Conservation (phyloP, 805 yeast genomes). For the Clavispora santaluciae region DNA sequence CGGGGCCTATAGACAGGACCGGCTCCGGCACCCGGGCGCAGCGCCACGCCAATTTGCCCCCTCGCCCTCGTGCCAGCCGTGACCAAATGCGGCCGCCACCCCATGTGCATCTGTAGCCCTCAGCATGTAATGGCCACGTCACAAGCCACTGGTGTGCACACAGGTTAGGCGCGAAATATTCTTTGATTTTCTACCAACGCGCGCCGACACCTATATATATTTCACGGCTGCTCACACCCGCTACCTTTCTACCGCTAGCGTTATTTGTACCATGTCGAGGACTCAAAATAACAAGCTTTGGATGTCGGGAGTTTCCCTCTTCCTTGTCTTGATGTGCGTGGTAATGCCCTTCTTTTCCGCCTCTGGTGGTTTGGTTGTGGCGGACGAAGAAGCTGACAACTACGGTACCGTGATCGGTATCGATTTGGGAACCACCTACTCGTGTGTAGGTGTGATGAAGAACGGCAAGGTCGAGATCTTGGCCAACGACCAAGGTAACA, state of each 20-base stretch:
- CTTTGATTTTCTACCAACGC: conserved; percentile 12
- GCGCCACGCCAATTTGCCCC: too few relatives aligned
- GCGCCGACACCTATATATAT: conserved; percentile 10
- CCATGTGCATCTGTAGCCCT: too few relatives aligned
- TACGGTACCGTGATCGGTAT: conserved; percentile 84
- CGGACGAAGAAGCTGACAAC: conserved; percentile 29
- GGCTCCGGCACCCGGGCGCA: too few relatives aligned
- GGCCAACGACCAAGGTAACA: conserved; percentile 98
- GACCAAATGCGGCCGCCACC: too few relatives aligned
- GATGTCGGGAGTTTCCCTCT: conserved; percentile 26
- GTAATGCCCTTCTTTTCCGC: conserved; percentile 34
- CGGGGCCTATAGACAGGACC: too few relatives aligned
- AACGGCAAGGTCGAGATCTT: conserved; percentile 91
- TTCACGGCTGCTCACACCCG: neutral
- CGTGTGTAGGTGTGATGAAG: conserved; percentile 93
- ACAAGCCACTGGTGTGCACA: conserved; percentile 9
- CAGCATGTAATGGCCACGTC: conserved; percentile 12
- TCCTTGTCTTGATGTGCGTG: conserved; percentile 31
- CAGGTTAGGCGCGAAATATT: conserved; percentile 6
- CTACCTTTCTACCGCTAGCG: neutral
- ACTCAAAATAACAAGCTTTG: conserved; percentile 13
- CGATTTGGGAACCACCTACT: conserved; percentile 93
- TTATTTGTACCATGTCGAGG: conserved; percentile 5
- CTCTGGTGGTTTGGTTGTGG: conserved; percentile 18
- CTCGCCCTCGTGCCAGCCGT: too few relatives aligned